phyloP scores from a whole-genome alignment of 202 grass and related monocot species.

The Elaeis oleifera region DNA sequence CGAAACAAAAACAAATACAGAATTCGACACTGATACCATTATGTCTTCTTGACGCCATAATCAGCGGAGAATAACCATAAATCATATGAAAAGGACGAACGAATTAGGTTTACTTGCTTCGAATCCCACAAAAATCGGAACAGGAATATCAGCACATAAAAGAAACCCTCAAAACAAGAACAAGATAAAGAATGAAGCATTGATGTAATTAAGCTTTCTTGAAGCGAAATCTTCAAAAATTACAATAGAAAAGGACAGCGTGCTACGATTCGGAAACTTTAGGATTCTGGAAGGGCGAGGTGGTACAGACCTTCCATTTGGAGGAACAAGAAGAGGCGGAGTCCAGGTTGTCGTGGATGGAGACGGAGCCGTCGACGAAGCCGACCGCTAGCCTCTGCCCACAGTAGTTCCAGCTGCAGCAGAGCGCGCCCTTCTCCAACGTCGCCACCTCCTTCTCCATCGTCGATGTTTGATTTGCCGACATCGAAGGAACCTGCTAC shows the following conservation, averaged over 20 bases:
- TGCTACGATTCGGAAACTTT: background rate
- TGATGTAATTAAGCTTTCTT: no score
- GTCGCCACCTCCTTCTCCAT: conserved; percentile 47
- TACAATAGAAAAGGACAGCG: background rate
- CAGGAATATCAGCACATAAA: no score
- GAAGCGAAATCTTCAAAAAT: background rate
- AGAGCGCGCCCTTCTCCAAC: conserved; percentile 41
- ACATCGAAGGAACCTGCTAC: no score
- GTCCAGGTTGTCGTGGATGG: conserved; percentile 58
- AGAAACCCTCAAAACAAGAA: no score
- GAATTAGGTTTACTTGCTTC: no score
- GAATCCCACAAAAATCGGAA: no score
- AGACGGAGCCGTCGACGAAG: conserved; percentile 55
- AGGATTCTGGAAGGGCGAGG: background rate
- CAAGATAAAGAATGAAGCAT: no score
- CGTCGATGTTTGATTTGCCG: background rate
- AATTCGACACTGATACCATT: no score
- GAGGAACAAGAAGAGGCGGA: conserved; percentile 28
- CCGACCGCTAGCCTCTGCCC: conserved; percentile 63
- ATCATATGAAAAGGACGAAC: no score
- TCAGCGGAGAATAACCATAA: no score
- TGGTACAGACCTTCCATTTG: conserved; percentile 65
- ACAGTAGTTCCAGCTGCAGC: conserved; percentile 73
- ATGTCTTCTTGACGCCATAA: no score
- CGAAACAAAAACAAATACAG: no score